Conservation (phyloP, 768 basidiomycete genomes). For the Phylloporus arenicola region DNA sequence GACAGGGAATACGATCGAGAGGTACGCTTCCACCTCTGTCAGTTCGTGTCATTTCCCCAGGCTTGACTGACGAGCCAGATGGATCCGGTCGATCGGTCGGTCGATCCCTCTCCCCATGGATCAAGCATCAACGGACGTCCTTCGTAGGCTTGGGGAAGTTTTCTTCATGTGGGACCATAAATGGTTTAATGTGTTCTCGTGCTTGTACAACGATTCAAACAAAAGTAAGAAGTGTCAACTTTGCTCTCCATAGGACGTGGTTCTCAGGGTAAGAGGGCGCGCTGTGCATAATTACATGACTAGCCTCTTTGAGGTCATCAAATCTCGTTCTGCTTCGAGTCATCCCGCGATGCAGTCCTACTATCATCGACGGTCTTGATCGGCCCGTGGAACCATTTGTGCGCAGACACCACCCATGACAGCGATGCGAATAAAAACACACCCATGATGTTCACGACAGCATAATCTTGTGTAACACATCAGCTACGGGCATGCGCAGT, state of each 20-base stretch:
- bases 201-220: background rate
- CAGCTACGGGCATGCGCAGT: background rate
- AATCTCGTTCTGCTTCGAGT: constrained; percentile 10
- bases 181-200: background rate
- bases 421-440: constrained; percentile 61
- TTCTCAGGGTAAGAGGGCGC: background rate
- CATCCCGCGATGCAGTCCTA: constrained; percentile 1
- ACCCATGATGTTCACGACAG: constrained; percentile 57
- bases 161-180: background rate
- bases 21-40: constrained; percentile 1
- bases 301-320: background rate
- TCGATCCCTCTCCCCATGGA: constrained; percentile 19
- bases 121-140: constrained; percentile 22
- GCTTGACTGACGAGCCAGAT: background rate
- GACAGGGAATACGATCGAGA: constrained; percentile 24
- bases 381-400: constrained; percentile 68
- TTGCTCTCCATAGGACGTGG: background rate
- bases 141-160: constrained; percentile 9
- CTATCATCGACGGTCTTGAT: constrained; percentile 42
- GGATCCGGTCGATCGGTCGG: constrained; percentile 14
- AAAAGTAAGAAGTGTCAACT: background rate
- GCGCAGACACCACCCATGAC: constrained; percentile 64
- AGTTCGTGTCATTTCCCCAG: background rate
- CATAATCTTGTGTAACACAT: constrained; percentile 48
- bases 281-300: background rate